phyloP scores from a whole-genome alignment of 495 filamentous ascomycete genomes.

The Hamigera avellanea region DNA sequence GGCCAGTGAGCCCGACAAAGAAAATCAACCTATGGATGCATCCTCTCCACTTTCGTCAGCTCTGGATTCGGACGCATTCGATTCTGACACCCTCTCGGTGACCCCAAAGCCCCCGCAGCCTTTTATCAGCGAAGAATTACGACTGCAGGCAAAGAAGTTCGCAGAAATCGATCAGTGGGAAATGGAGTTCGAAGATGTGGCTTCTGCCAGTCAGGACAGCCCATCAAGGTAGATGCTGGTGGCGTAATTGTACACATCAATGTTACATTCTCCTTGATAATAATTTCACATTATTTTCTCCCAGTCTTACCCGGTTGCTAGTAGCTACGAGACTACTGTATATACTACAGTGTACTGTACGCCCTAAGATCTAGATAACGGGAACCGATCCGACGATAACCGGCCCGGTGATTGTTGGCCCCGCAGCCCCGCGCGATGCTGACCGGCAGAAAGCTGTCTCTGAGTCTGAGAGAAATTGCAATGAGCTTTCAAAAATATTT shows the following conservation, averaged over 20 bases:
- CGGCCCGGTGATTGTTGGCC: too few species aligned
- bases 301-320: too few species aligned
- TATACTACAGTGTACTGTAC: background rate
- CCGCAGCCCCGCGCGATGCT: too few species aligned
- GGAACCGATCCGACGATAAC: too few species aligned
- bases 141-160: conserved; percentile 42
- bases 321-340: background rate
- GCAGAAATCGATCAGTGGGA: conserved; percentile 59
- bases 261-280: too few species aligned
- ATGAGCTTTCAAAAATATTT: too few species aligned
- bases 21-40: conserved; percentile 15
- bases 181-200: conserved; percentile 59
- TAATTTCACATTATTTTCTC: background rate
- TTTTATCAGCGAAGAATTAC: conserved; percentile 26
- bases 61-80: conserved; percentile 21
- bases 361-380: too few species aligned
- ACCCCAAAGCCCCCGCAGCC: conserved; percentile 6
- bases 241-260: background rate
- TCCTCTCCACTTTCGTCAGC: conserved; percentile 31
- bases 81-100: conserved; percentile 10
- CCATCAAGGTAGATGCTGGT: background rate
- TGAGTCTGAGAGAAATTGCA: too few species aligned
- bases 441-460: too few species aligned
- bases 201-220: conserved; percentile 14
- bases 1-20: conserved; percentile 14